Evolutionary conservation across 129 eudicot genomes (phyloP), one percentile per base, ranked within the genome.

Genomic region (Cynara cardunculus): DNA sequence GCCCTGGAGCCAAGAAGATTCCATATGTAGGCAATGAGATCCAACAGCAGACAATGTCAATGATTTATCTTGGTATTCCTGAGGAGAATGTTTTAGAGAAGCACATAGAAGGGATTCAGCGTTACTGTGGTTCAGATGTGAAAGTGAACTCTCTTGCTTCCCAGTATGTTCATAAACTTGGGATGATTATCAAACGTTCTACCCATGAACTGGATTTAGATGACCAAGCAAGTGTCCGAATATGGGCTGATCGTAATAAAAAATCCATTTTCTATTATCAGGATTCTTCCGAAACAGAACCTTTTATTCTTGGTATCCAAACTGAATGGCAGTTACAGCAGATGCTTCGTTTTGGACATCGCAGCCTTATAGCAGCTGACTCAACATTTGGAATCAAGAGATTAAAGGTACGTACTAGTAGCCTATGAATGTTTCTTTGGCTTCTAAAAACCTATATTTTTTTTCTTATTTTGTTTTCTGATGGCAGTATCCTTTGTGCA

Each of bases 311-410:
- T 86, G 97, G 99, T 44, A 88, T 95, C 44, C 99, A 95, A 88
- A 95, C 99, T 24, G 99, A 95, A 81, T 95, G 99, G 99, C 99
- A 95, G 81, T 80, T 95, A 74, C 97, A 92, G 53, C 99, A 95
- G 84, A 90, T 95, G 99, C 79, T 95, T 83, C 90, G 99, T 22
- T 95, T 92, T 84, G 99, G 99, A 28, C 91, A 95, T 85, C 88
- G 91, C 65, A 95, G 92, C 69, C 88, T 92, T 46, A 78, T 95
- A 69, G 99, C 97, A 49, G 94, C 79, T 22, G 99, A 95, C 87
- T 95, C 99, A 6, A 90, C 93, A 19, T 95, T 95, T 84, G 99
- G 97, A 31, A 88, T 96, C 84, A 92, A 89, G 77, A 89, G 82
- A 83, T 89, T 96, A 18, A 96, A 89, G 97, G 99, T 95, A 77